Conservation (phyloP, 2,329 filamentous ascomycete species). For the Xylaria multiplex region DNA sequence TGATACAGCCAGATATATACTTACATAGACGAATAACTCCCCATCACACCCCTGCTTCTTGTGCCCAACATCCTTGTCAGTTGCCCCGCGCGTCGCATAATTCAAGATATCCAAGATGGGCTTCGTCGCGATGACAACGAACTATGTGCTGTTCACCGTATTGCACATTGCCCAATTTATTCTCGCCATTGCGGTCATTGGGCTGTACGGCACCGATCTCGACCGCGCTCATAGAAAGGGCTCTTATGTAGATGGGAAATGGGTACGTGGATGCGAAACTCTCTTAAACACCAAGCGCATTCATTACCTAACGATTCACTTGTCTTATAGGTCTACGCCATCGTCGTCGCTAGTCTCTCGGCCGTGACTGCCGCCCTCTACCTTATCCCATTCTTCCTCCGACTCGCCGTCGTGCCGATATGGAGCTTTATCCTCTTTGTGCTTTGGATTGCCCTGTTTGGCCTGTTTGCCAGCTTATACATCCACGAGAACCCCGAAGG, state of each 20-base stretch:
- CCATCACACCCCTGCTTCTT: slow-evolving; percentile 23
- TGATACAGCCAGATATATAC: slow-evolving; percentile 15
- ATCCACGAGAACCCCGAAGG: slow-evolving; percentile 74
- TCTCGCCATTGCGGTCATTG: slow-evolving; percentile 79
- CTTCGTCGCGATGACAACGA: slow-evolving; percentile 55
- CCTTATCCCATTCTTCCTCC: slow-evolving; percentile 69
- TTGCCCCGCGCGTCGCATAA: slow-evolving; percentile 14
- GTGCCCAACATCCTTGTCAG: slow-evolving; percentile 10
- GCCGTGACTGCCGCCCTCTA: slow-evolving; percentile 73
- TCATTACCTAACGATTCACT: slow-evolving; percentile 22
- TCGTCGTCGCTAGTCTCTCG: slow-evolving; percentile 73
- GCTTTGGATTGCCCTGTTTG: slow-evolving; percentile 84
- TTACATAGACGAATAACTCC: slow-evolving; percentile 1
- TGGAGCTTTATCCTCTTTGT: slow-evolving; percentile 80
- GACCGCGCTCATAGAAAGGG: slow-evolving; percentile 60
- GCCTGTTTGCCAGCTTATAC: slow-evolving; percentile 83
- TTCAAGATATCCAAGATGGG: slow-evolving; percentile 57
- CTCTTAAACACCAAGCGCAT: neutral
- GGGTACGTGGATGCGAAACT: slow-evolving; percentile 62
- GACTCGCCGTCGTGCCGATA: slow-evolving; percentile 64
- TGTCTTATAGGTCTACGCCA: slow-evolving; percentile 70
- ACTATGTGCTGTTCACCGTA: slow-evolving; percentile 66
- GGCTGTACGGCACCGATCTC: slow-evolving; percentile 79
- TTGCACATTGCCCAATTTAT: slow-evolving; percentile 82
- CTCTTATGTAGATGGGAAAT: slow-evolving; percentile 70